Conservation (phyloP, 23 red algal genomes). For the Gracilaria gracilis region DNA sequence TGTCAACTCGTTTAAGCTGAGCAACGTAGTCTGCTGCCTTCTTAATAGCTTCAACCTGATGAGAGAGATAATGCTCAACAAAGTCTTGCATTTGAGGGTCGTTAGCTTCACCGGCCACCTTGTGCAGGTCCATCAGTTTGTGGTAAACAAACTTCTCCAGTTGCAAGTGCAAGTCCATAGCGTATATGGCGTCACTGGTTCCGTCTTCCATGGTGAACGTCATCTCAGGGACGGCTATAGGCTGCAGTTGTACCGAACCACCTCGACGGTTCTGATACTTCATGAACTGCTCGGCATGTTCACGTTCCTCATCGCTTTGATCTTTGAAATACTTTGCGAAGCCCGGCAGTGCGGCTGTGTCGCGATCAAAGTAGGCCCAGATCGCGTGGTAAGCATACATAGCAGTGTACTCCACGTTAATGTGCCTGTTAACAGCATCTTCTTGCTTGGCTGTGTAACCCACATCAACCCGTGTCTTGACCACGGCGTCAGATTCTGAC, state of each 20-base stretch:
- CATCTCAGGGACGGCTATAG: slow-evolving; percentile 95
- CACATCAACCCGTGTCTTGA: slow-evolving; percentile 80
- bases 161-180: slow-evolving; percentile 94
- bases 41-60: slow-evolving; percentile 94
- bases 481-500: slow-evolving; percentile 20
- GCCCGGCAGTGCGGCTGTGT: slow-evolving; percentile 93
- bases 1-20: slow-evolving; percentile 92
- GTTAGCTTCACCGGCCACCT: slow-evolving; percentile 72
- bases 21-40: slow-evolving; percentile 90
- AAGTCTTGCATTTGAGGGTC: slow-evolving; percentile 89
- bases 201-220: slow-evolving; percentile 82
- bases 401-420: slow-evolving; percentile 98
- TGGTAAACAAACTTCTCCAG: slow-evolving; percentile 95
- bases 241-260: slow-evolving; percentile 85
- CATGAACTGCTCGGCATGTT: slow-evolving; percentile 92
- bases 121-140: slow-evolving; percentile 87
- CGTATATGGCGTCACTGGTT: slow-evolving; percentile 88
- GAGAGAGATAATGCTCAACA: slow-evolving; percentile 80
- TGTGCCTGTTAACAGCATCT: slow-evolving; percentile 95
- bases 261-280: slow-evolving; percentile 92
- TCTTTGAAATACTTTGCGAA: slow-evolving; percentile 96
- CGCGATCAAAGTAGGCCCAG: slow-evolving; percentile 94
- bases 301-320: slow-evolving; percentile 84
- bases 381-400: slow-evolving; percentile 94
- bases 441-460: slow-evolving; percentile 71